These are phyloP conservation scores for Aureobasidium subglaciale DNA, from an alignment of 2,329 filamentous ascomycete species.

Conservation along the genomic window DNA sequence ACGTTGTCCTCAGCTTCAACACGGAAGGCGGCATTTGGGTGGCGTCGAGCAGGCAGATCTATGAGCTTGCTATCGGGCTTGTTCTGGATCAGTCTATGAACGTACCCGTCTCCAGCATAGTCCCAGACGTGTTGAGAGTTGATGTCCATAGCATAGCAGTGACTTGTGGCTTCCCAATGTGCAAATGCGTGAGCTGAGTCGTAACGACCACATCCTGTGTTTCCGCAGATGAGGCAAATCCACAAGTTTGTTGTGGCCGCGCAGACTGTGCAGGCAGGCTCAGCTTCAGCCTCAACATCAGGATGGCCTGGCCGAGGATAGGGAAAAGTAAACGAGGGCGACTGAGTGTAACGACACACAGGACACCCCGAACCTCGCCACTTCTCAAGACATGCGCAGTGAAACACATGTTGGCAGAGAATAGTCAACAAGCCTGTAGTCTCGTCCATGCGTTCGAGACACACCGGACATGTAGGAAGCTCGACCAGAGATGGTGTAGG, in stretches of 20 bases:
- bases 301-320: slow-evolving; percentile 27
- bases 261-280: slow-evolving; percentile 74
- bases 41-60: slow-evolving; percentile 60
- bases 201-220: slow-evolving; percentile 88
- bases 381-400: slow-evolving; percentile 91
- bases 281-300: slow-evolving; percentile 40
- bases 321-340: slow-evolving; percentile 36
- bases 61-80: slow-evolving; percentile 90
- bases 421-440: slow-evolving; percentile 93
- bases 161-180: slow-evolving; percentile 82
- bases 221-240: slow-evolving; percentile 92
- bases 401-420: slow-evolving; percentile 94
- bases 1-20: slow-evolving; percentile 56
- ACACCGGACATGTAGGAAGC: slow-evolving; percentile 91
- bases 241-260: slow-evolving; percentile 77
- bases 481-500: slow-evolving; percentile 80
- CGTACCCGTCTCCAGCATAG: slow-evolving; percentile 91
- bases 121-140: slow-evolving; percentile 96
- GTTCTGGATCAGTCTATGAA: slow-evolving; percentile 88
- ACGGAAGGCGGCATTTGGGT: slow-evolving; percentile 32
- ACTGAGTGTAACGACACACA: slow-evolving; percentile 83
- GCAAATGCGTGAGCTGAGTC: slow-evolving; percentile 89
- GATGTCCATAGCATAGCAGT: slow-evolving; percentile 89
- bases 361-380: slow-evolving; percentile 94
- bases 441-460: slow-evolving; percentile 96